Percentiles rank a stretch among this genome's conserved stretches.
Conservation (phyloP, 768 basidiomycete species). For the Termitomyces sp. region DNA sequence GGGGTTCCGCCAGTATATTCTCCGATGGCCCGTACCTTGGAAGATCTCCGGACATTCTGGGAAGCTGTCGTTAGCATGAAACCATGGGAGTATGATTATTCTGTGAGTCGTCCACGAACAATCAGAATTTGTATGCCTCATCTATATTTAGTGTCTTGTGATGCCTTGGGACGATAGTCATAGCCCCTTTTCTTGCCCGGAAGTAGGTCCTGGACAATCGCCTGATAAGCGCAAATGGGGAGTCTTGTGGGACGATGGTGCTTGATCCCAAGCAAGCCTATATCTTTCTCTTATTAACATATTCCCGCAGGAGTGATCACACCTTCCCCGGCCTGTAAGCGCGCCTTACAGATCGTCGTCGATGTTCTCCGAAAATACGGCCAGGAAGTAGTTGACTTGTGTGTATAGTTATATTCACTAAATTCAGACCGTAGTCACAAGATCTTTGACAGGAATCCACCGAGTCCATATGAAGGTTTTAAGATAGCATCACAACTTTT, state of each 20-base stretch:
- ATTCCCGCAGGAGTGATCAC: slow-evolving; percentile 39
- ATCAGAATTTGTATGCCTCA: slow-evolving; percentile 14
- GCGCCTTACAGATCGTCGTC: slow-evolving; percentile 46
- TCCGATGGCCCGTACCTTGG: slow-evolving; percentile 57
- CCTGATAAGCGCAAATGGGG: slow-evolving; percentile 43
- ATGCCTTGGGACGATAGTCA: slow-evolving; percentile 22
- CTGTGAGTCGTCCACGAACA: slow-evolving; percentile 24
- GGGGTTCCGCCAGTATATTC: slow-evolving; percentile 48
- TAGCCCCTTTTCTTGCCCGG: not conserved
- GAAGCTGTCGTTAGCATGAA: slow-evolving; percentile 52
- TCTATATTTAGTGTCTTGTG: slow-evolving; percentile 25
- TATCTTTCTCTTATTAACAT: slow-evolving; percentile 1
- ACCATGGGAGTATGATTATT: slow-evolving; percentile 61
- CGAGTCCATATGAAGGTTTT: slow-evolving; percentile 45
- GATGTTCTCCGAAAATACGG: slow-evolving; percentile 38
- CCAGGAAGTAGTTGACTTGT: slow-evolving; percentile 46
- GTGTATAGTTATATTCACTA: slow-evolving; percentile 11
- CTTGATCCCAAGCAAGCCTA: slow-evolving; percentile 2
- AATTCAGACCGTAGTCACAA: not conserved
- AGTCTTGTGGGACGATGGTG: slow-evolving; percentile 61
- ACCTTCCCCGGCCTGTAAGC: slow-evolving; percentile 54
- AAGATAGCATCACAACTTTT: slow-evolving; percentile 47
- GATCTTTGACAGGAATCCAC: slow-evolving; percentile 27
- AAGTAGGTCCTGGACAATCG: slow-evolving; percentile 11
- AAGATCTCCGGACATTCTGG: slow-evolving; percentile 62